Evolutionary conservation across 2,329 filamentous ascomycete species (phyloP).

Genomic region (Epichloe baconii): DNA sequence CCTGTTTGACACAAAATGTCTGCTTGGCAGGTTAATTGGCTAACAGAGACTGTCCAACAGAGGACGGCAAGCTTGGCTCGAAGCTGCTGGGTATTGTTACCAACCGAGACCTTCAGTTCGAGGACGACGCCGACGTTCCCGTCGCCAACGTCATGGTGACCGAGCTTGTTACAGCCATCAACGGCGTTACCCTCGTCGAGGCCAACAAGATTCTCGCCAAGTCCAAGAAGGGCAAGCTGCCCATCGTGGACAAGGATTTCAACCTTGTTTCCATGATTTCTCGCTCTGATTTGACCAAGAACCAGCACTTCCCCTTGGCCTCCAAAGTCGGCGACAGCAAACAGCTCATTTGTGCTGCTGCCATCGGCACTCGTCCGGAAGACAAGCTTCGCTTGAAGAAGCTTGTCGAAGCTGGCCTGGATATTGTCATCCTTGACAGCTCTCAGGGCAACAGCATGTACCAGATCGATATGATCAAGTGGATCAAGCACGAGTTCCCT

Average conservation of each 20-base stretch:
- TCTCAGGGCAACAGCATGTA: constrained; percentile 98
- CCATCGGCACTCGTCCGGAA: constrained; percentile 87
- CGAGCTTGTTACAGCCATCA: constrained; percentile 75
- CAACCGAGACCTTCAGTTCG: constrained; percentile 95
- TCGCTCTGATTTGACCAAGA: constrained; percentile 95
- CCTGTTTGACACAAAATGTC: neutral
- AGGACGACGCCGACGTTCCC: constrained; percentile 56
- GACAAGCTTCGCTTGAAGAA: constrained; percentile 78
- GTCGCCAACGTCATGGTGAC: constrained; percentile 92
- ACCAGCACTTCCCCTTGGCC: constrained; percentile 89
- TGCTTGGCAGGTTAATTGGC: neutral
- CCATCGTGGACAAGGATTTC: constrained; percentile 71
- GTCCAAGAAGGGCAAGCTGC: constrained; percentile 98
- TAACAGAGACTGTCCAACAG: constrained; percentile 33
- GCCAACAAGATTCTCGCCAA: constrained; percentile 87
- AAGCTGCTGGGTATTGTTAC: constrained; percentile 97
- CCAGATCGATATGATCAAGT: constrained; percentile 97
- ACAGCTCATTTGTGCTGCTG: constrained; percentile 89
- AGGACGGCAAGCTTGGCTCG: constrained; percentile 82
- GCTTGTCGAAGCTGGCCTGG: constrained; percentile 86
- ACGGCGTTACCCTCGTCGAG: constrained; percentile 72
- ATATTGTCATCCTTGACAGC: constrained; percentile 90
- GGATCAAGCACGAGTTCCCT: constrained; percentile 78
- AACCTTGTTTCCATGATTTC: constrained; percentile 89
- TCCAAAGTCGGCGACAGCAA: constrained; percentile 96